These are phyloP conservation scores for Myxozyma monticola DNA, from an alignment of 805 yeast species.

Conservation along the genomic window DNA sequence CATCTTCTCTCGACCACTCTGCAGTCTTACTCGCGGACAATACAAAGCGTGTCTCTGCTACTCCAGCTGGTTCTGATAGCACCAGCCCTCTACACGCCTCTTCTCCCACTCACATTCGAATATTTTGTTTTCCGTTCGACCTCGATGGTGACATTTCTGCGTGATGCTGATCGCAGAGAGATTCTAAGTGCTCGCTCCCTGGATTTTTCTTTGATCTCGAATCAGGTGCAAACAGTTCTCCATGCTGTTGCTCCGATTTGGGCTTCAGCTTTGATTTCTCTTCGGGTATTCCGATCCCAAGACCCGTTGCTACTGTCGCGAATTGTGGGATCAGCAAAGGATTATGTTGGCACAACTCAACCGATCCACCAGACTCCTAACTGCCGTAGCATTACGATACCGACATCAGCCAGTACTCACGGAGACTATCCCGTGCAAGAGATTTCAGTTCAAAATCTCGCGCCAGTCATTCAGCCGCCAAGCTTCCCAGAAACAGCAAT, in stretches of 20 bases:
- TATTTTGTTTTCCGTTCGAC: constrained; percentile 10
- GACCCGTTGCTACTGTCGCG: background rate
- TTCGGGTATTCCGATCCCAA: background rate
- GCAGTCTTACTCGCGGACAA: constrained; percentile 1
- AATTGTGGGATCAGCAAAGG: background rate
- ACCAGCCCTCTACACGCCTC: background rate
- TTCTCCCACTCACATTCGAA: constrained; percentile 17
- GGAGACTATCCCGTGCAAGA: background rate
- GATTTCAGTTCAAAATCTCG: background rate
- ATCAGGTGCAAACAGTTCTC: background rate
- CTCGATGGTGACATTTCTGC: constrained; percentile 1
- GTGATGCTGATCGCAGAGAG: background rate
- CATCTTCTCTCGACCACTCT: no score
- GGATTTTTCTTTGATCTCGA: background rate
- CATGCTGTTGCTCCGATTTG: constrained; percentile 1
- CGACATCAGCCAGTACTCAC: background rate
- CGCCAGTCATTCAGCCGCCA: background rate
- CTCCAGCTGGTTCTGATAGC: constrained; percentile 3
- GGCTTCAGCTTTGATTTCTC: constrained; percentile 8
- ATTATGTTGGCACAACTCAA: no score
- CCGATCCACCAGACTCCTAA: no score
- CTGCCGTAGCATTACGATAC: background rate
- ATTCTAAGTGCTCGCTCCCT: background rate
- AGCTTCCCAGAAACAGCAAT: background rate
- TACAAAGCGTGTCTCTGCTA: constrained; percentile 3